A percentile compares a stretch with the other conserved stretches of the same genome.
Conservation (phyloP, 2,329 filamentous ascomycete species). For the Aspergillus tamarii region DNA sequence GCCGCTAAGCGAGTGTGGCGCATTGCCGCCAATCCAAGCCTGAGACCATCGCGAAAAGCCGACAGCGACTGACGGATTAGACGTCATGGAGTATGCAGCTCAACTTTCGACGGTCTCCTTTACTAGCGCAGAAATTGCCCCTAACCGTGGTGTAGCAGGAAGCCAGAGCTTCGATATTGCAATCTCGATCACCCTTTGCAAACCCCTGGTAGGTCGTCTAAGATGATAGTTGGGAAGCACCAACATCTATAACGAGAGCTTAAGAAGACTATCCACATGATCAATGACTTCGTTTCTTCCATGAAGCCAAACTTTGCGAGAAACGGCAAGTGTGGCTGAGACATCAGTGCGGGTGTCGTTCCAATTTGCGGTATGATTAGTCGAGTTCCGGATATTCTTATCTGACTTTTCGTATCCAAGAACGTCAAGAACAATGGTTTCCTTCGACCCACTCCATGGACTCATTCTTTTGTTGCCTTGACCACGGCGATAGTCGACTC, state of each 20-base stretch:
- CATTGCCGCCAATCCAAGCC: neutral
- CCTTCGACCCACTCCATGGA: neutral
- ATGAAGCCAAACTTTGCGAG: neutral
- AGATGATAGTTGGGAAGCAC: neutral
- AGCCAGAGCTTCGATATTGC: too few relatives aligned
- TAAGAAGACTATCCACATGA: neutral
- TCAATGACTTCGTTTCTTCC: neutral
- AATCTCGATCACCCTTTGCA: neutral
- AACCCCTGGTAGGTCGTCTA: neutral
- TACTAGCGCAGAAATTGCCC: neutral
- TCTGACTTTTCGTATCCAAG: slow-evolving; percentile 7
- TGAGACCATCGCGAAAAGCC: neutral
- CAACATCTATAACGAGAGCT: neutral
- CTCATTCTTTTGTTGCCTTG: neutral
- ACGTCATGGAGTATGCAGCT: neutral
- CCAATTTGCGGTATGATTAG: neutral
- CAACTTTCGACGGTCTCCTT: neutral
- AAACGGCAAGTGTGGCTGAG: slow-evolving; percentile 1
- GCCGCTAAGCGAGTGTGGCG: slow-evolving; percentile 5
- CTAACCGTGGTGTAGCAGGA: neutral
- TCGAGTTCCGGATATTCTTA: neutral
- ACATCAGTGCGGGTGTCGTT: neutral
- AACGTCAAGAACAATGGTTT: neutral
- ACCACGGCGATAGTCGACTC: neutral
- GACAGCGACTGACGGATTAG: neutral